Percentiles rank a stretch among this genome's conserved stretches.
These are phyloP conservation scores for Saturnispora sanitii DNA, from an alignment of 805 yeast species.

Conservation along the genomic window DNA sequence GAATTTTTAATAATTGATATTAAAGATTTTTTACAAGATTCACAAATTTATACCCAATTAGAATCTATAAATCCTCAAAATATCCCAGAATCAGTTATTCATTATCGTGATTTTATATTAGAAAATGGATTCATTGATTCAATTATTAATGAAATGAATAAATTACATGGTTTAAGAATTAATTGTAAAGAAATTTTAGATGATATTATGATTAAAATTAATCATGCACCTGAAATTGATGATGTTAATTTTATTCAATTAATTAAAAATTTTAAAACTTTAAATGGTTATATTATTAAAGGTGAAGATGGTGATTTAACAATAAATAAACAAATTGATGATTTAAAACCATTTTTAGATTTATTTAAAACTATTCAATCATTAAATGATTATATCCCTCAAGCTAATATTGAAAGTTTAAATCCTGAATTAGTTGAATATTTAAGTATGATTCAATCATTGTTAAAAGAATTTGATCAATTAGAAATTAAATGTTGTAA, in stretches of 20 bases:
- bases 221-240: not conserved
- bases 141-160: slow-evolving; percentile 34
- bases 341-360: slow-evolving; percentile 38
- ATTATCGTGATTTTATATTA: slow-evolving; percentile 45
- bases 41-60: slow-evolving; percentile 51
- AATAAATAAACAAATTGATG: slow-evolving; percentile 36
- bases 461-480: slow-evolving; percentile 22
- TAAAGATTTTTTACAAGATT: slow-evolving; percentile 34
- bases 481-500: slow-evolving; percentile 31
- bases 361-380: slow-evolving; percentile 27
- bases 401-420: slow-evolving; percentile 27
- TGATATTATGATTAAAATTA: slow-evolving; percentile 37
- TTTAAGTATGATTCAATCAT: slow-evolving; percentile 30
- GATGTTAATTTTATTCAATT: slow-evolving; percentile 26
- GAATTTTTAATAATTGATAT: slow-evolving; percentile 36
- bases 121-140: slow-evolving; percentile 41
- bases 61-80: slow-evolving; percentile 50
- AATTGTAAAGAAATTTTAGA: slow-evolving; percentile 35
- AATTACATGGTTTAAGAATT: slow-evolving; percentile 34
- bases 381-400: slow-evolving; percentile 32
- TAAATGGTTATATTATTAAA: slow-evolving; percentile 40
- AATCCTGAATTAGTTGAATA: slow-evolving; percentile 26
- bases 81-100: slow-evolving; percentile 48
- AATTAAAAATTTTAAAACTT: slow-evolving; percentile 31
- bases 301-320: slow-evolving; percentile 56